Percentiles rank a stretch among this genome's conserved stretches.
These are phyloP conservation scores for Margaritispora aquatica DNA, from an alignment of 495 filamentous ascomycete genomes.

Conservation along the genomic window DNA sequence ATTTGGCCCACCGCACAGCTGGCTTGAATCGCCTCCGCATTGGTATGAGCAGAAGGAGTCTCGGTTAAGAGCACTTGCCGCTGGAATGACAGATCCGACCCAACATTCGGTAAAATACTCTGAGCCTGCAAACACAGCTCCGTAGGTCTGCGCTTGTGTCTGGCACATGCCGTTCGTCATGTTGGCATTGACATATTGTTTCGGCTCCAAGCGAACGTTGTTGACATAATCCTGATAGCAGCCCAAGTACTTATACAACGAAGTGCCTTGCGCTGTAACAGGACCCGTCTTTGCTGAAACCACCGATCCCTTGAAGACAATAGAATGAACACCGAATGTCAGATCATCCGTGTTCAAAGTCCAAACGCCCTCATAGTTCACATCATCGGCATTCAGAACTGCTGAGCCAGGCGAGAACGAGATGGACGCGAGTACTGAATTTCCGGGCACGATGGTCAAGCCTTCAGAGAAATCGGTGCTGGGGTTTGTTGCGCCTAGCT, in stretches of 20 bases:
- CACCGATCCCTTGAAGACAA: constrained; percentile 28
- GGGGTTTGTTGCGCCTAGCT: constrained; percentile 27
- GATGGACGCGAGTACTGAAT: constrained; percentile 24
- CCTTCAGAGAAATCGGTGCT: constrained; percentile 30
- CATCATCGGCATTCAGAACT: constrained; percentile 20
- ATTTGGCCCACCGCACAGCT: constrained; percentile 26
- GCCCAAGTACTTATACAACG: constrained; percentile 31
- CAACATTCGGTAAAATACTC: constrained; percentile 30
- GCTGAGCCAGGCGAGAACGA: constrained; percentile 25
- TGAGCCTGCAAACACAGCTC: constrained; percentile 30
- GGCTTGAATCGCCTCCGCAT: constrained; percentile 5
- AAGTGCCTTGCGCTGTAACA: constrained; percentile 20
- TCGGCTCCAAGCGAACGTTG: constrained; percentile 26
- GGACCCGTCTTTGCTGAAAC: constrained; percentile 26
- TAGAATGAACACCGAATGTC: constrained; percentile 29
- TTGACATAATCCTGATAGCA: constrained; percentile 31
- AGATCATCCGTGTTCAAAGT: constrained; percentile 37
- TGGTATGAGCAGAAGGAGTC: constrained; percentile 6
- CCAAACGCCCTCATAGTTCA: constrained; percentile 28
- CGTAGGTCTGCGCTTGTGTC: constrained; percentile 22
- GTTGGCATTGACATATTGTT: constrained; percentile 20
- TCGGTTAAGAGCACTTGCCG: constrained; percentile 29
- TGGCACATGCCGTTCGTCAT: constrained; percentile 33
- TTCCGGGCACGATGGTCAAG: constrained; percentile 23
- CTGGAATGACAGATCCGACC: constrained; percentile 30